Evolutionary conservation across 1,139 yeast genomes (phyloP), one percentile per base, ranked within the genome.

Genomic region (Wickerhamomyces sp.): DNA sequence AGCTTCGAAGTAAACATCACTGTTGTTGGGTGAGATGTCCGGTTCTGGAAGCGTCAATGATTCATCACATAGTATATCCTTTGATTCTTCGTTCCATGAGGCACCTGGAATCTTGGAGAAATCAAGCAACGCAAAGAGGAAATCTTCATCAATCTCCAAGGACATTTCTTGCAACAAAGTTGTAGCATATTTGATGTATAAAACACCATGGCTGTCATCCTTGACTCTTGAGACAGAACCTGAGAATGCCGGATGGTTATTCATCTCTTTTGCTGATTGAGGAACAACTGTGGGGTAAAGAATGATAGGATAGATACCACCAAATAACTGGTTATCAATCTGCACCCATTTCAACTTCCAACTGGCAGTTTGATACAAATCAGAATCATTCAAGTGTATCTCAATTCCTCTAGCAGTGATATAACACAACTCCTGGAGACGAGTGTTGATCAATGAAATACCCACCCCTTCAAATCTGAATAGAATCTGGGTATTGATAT

Each of bases 261-360:
- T 84, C 76, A 88, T 75, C 50, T 91, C 98, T 43, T 76, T 75
- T 2, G 83, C 78, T 0, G 88, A 79, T 50, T 86, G 85, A 1
- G 96, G 95, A 31, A 93, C 75, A 10, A 87, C 88, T 8, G 89
- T 81, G 3, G 99, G 99, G 55, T 86, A 93, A n/a, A 91, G 51
- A 16, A 91, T 68, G 38, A 89, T 91, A 6, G 96, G 97, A 61
- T 75, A 91, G 3, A 83, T 74, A 10, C 95, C 86, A 1, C 96
- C 95, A 56, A 78, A 86, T 28, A 91, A 61, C 54, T 88, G 96
- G 52, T 93, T 91, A 56, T 93, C 98, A 35, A 89, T 70, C 57
- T 93, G 99, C 28, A 91, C 66, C 98, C 98, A 93, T 54, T 89
- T 89, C 51, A 89, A 61, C 52, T 88, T 88, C 58, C 82, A 64